Percentiles rank a stretch among this genome's conserved stretches.
phyloP scores from a whole-genome alignment of 2,329 filamentous ascomycete genomes.

The Diaporthe helianthi region DNA sequence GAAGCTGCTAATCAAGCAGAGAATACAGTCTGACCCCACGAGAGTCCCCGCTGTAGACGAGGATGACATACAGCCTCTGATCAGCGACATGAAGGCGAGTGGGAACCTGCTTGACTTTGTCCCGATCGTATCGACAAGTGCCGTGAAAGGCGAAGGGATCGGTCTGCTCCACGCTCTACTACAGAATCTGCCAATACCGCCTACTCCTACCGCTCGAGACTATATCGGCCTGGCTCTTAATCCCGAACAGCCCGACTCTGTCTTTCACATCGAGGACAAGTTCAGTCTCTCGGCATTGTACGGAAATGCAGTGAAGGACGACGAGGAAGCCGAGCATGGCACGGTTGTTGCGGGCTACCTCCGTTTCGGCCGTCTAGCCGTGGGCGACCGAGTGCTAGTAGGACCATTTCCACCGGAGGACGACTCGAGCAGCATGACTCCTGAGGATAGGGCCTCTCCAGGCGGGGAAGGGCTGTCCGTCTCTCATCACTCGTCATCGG shows the following conservation, averaged over 20 bases:
- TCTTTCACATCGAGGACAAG: slow-evolving; percentile 92
- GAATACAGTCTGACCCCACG: slow-evolving; percentile 58
- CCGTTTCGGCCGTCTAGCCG: slow-evolving; percentile 76
- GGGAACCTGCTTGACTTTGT: slow-evolving; percentile 61
- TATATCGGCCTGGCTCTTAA: slow-evolving; percentile 62
- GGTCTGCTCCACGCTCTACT: slow-evolving; percentile 83
- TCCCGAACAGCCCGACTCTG: slow-evolving; percentile 64
- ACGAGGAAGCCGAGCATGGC: slow-evolving; percentile 57
- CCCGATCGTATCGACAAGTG: slow-evolving; percentile 87
- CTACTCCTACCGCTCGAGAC: slow-evolving; percentile 58
- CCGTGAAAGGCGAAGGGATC: slow-evolving; percentile 84
- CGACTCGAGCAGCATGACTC: slow-evolving; percentile 48
- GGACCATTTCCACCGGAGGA: slow-evolving; percentile 76
- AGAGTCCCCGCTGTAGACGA: slow-evolving; percentile 63
- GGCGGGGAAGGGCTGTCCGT: slow-evolving; percentile 58
- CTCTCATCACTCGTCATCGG: slow-evolving; percentile 60
- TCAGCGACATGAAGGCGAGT: slow-evolving; percentile 56
- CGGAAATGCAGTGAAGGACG: slow-evolving; percentile 51
- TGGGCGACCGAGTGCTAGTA: slow-evolving; percentile 79
- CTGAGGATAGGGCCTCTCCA: slow-evolving; percentile 55
- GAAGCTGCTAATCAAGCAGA: slow-evolving; percentile 70
- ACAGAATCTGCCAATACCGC: slow-evolving; percentile 74
- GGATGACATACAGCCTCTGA: slow-evolving; percentile 62
- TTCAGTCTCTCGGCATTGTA: slow-evolving; percentile 77
- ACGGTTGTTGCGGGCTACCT: slow-evolving; percentile 87